Conservation (phyloP, 768 basidiomycete genomes). For the Pluteus cervinus region DNA sequence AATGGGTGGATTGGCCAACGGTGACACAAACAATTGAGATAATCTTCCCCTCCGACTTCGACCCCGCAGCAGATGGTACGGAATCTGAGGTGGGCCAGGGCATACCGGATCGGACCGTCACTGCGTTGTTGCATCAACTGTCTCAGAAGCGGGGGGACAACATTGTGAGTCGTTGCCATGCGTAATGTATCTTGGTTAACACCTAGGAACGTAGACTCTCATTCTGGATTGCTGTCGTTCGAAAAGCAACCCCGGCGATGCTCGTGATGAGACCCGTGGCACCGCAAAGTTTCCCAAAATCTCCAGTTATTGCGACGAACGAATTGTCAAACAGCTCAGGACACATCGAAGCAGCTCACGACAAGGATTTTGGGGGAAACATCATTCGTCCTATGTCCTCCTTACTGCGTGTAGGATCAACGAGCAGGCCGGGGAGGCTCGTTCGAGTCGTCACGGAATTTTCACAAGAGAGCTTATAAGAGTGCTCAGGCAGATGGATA, state of each 20-base stretch:
- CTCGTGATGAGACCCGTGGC: constrained; percentile 15
- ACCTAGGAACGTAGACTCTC: constrained; percentile 26
- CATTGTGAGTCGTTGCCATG: constrained; percentile 30
- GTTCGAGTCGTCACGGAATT: constrained; percentile 16
- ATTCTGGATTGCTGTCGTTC: constrained; percentile 44
- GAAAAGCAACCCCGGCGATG: constrained; percentile 20
- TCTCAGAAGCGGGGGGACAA: constrained; percentile 35
- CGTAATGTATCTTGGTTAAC: too few relatives aligned
- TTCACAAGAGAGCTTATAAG: constrained; percentile 26
- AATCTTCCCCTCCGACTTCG: constrained; percentile 29
- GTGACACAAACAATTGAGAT: constrained; percentile 24
- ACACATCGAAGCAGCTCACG: constrained; percentile 11
- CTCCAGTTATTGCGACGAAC: constrained; percentile 17
- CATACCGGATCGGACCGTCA: constrained; percentile 40
- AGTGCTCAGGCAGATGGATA: constrained; percentile 13
- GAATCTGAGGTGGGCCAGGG: constrained; percentile 15
- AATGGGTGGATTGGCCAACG: constrained; percentile 21
- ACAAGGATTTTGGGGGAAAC: constrained; percentile 17
- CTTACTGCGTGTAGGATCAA: constrained; percentile 35
- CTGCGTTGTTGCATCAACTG: constrained; percentile 27
- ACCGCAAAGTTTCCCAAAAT: constrained; percentile 21
- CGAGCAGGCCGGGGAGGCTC: constrained; percentile 26
- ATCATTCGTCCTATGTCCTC: constrained; percentile 32
- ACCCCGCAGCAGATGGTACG: constrained; percentile 1
- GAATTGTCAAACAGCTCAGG: constrained; percentile 12